Base-by-base conservation (phyloP, 139 green algal species). In the Raphidocelis subcapitata region DNA sequence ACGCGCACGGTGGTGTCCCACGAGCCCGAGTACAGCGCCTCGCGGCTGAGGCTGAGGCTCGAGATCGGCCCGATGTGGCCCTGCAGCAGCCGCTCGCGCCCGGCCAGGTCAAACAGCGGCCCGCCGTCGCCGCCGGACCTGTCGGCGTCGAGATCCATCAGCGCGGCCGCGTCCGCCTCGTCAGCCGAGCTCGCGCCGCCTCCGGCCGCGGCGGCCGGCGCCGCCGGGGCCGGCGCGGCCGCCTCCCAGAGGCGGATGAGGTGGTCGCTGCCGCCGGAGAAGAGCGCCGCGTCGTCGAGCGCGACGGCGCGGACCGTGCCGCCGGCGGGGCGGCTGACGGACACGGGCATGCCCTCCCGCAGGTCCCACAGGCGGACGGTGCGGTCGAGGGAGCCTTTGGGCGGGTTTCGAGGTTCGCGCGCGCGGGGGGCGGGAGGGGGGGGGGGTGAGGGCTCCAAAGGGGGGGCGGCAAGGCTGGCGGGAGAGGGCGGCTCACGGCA, bases 311-410 rank as follows among this genome's bases (percentile, higher is more conserved):
- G 83, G 33, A 93, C 88, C 3, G 77, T 90, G 73, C 88, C 85
- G 15, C 71, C 76, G 15, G 85, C 80, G 24, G 71, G 75, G 24
- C 74, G 75, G 79, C 74, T 90, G 62, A 56, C 66, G 14, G 71
- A 78, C 33, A 91, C 33, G 5, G 79, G 76, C 56, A 89, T 79
- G 37, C 89, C 88, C 8, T 75, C 56, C 3, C 33, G 24, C 3
- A 94, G 73, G 81, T 92, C 80, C 89, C 89, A 94, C 4, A 89
- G 72, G 0, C 79, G 78, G 8, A 94, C 83, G 1, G 82, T 91
- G 44, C 79, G 75, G 77, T 94, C 89, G 20, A 84, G 54, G 12
- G 84, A 91, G 20, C 84, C 88, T 92, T 82, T 61, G 26, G 41
- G 41, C 8, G 41, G 41, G 8, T 8, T 8, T 49, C n/a, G n/a